phyloP scores from a whole-genome alignment of 164 flowering plant species.

The Macadamia integrifolia region DNA sequence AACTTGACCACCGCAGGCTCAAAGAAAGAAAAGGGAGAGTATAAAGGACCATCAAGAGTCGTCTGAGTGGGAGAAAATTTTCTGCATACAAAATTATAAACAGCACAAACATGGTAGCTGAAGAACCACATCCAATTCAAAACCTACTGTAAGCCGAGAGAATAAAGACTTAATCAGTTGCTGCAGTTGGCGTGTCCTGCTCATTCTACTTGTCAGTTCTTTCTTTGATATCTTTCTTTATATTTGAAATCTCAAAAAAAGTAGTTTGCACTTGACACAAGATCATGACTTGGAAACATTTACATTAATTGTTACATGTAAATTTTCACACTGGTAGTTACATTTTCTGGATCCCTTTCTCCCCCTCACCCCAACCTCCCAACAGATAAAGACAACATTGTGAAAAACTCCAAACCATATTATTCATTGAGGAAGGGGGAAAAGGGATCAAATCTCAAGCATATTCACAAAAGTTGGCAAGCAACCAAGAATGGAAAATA shows the following conservation, averaged over 20 bases:
- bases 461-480: conserved; percentile 17
- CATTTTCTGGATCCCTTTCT: background rate
- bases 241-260: background rate
- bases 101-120: conserved; percentile 8
- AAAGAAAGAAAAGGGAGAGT: conserved; percentile 22
- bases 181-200: background rate
- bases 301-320: conserved; percentile 9
- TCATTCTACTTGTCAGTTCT: background rate
- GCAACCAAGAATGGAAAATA: conserved; percentile 1
- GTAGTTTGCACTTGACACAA: background rate
- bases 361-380: background rate
- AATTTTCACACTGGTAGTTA: conserved; percentile 7
- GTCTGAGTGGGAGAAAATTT: conserved; percentile 8
- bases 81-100: too few species aligned
- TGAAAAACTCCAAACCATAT: conserved; percentile 2
- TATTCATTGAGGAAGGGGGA: too few species aligned
- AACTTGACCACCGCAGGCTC: conserved; percentile 22
- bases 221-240: background rate
- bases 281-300: background rate
- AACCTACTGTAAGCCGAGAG: conserved; percentile 3
- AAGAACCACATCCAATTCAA: conserved; percentile 8
- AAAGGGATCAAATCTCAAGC: too few species aligned
- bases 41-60: conserved; percentile 6
- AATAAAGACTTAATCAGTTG: conserved; percentile 8
- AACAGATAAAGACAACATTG: background rate